phyloP scores from a whole-genome alignment of 768 basidiomycete genomes.

The Trametes meyenii region DNA sequence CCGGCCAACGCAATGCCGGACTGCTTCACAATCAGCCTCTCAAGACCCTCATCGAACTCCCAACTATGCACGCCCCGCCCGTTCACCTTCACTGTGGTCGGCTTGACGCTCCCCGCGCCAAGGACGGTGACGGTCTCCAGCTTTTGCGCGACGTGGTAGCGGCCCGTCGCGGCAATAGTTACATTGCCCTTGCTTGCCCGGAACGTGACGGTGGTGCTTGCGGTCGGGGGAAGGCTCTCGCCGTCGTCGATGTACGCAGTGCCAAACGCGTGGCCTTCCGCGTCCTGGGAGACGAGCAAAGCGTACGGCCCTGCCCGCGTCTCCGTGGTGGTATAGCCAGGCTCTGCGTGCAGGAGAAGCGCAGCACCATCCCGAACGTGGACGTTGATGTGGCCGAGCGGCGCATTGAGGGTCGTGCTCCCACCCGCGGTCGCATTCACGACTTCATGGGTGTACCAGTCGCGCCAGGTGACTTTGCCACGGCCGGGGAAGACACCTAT shows the following conservation, averaged over 20 bases:
- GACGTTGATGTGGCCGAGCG: slow-evolving; percentile 75
- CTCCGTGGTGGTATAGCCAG: slow-evolving; percentile 70
- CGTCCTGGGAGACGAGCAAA: slow-evolving; percentile 59
- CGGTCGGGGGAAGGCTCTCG: slow-evolving; percentile 58
- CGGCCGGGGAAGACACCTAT: slow-evolving; percentile 68
- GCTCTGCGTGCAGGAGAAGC: slow-evolving; percentile 61
- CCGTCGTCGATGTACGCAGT: slow-evolving; percentile 74
- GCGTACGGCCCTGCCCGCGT: slow-evolving; percentile 64
- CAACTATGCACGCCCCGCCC: slow-evolving; percentile 31
- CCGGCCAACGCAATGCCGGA: slow-evolving; percentile 50
- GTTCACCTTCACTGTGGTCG: slow-evolving; percentile 41
- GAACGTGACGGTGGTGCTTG: slow-evolving; percentile 52
- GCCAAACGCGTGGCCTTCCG: slow-evolving; percentile 55
- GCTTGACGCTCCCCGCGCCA: slow-evolving; percentile 44
- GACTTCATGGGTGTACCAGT: slow-evolving; percentile 70
- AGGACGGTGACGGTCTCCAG: slow-evolving; percentile 60
- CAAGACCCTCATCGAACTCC: slow-evolving; percentile 42
- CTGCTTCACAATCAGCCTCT: slow-evolving; percentile 45
- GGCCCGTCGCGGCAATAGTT: slow-evolving; percentile 40
- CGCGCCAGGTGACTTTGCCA: slow-evolving; percentile 62
- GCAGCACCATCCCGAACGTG: slow-evolving; percentile 73
- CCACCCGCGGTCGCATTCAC: slow-evolving; percentile 45
- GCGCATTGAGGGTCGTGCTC: slow-evolving; percentile 59
- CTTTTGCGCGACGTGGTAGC: slow-evolving; percentile 48
- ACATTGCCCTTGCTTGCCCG: slow-evolving; percentile 40